Conservation (phyloP, 257 asterid species). For the Leptodermis oblonga region DNA sequence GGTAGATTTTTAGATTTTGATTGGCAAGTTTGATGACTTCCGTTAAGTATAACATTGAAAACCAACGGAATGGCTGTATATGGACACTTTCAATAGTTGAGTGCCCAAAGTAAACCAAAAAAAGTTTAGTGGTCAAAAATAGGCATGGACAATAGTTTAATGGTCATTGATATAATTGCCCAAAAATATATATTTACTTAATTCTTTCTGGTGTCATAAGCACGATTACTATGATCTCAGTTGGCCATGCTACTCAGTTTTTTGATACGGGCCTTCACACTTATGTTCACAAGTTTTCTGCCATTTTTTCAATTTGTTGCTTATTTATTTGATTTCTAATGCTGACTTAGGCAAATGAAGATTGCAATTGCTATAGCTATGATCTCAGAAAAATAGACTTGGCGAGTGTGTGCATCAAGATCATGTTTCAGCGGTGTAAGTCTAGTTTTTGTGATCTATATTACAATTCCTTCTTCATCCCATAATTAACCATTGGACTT, state of each 20-base stretch:
- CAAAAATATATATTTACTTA: no score
- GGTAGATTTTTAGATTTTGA: no score
- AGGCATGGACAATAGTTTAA: no score
- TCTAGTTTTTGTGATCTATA: slow-evolving; percentile 10
- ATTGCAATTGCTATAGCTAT: slow-evolving; percentile 81
- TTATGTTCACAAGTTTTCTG: background rate
- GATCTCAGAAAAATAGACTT: slow-evolving; percentile 73
- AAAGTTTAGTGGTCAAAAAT: no score
- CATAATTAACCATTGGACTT: background rate
- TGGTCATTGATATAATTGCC: no score
- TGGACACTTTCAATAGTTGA: no score
- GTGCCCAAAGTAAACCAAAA: no score
- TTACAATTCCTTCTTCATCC: background rate
- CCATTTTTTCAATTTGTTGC: background rate
- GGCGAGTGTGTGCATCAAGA: slow-evolving; percentile 87
- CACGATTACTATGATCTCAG: background rate
- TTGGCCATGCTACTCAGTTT: background rate
- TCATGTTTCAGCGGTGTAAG: slow-evolving; percentile 94
- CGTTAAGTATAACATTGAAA: no score
- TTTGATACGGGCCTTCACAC: background rate
- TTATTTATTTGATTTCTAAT: no score
- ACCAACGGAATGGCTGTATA: no score
- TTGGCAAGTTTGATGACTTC: no score
- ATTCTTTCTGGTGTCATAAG: no score
- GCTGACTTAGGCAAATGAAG: slow-evolving; percentile 92